Conservation (phyloP, 2,329 filamentous ascomycete genomes). For the Penicillium digitatum region DNA sequence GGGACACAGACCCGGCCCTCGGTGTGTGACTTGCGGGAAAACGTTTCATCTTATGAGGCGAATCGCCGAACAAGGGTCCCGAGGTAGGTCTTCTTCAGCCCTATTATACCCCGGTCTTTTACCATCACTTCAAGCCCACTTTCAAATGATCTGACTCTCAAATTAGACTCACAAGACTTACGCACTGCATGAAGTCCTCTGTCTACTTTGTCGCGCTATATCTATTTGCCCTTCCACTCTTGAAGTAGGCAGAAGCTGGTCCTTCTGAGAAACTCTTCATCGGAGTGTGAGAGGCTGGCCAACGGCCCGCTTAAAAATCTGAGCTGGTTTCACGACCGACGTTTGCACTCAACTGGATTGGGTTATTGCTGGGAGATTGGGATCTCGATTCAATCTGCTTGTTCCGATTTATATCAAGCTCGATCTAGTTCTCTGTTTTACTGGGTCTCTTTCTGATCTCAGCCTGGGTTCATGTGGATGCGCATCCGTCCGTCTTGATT, state of each 20-base stretch:
- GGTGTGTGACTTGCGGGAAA: conserved; percentile 25
- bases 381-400: conserved; percentile 19
- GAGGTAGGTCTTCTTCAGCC: conserved; percentile 20
- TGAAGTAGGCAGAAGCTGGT: conserved; percentile 20
- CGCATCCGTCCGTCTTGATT: conserved; percentile 10
- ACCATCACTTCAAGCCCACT: conserved; percentile 3
- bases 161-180: conserved; percentile 11
- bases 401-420: conserved; percentile 8
- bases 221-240: conserved; percentile 7
- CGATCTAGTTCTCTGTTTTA: conserved; percentile 9
- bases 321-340: conserved; percentile 22
- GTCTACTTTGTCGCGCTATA: conserved; percentile 1
- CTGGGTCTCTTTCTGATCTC: conserved; percentile 7
- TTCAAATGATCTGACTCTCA: conserved; percentile 15
- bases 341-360: conserved; percentile 26
- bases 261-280: conserved; percentile 15
- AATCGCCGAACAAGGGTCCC: conserved; percentile 22
- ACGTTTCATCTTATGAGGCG: conserved; percentile 28
- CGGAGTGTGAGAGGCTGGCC: conserved; percentile 11
- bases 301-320: conserved; percentile 18
- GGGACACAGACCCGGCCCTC: conserved; percentile 22
- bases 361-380: conserved; percentile 17
- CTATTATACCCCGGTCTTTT: conserved; percentile 12
- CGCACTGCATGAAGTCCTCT: conserved; percentile 12
- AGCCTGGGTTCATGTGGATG: conserved; percentile 11